These are phyloP conservation scores for Cladosporium sphaerospermum DNA, from an alignment of 2,329 filamentous ascomycete genomes.

Conservation along the genomic window DNA sequence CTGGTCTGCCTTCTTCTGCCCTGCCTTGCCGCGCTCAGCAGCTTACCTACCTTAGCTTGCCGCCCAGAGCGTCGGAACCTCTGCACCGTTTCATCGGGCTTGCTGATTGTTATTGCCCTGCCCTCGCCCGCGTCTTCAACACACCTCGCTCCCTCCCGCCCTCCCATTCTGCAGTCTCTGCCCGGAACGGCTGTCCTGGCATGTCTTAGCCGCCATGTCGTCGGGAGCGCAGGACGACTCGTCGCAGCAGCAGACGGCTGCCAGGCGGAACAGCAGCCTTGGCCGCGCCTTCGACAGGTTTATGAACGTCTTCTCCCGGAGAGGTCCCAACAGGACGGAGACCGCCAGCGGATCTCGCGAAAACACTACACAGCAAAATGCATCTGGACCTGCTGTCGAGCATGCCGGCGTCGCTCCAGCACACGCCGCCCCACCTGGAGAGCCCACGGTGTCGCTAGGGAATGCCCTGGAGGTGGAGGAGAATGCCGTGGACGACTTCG, in stretches of 20 bases:
- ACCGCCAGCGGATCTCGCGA: no score
- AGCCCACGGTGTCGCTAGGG: slow-evolving; percentile 3
- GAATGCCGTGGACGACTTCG: slow-evolving; percentile 16
- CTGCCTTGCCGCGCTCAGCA: slow-evolving; percentile 6
- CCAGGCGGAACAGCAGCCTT: slow-evolving; percentile 14
- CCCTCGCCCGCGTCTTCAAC: not conserved
- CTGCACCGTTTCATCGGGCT: slow-evolving; percentile 8
- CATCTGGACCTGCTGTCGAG: not conserved
- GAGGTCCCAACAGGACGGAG: slow-evolving; percentile 12
- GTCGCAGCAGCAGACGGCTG: slow-evolving; percentile 6
- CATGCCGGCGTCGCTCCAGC: slow-evolving; percentile 6
- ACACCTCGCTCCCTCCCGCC: no score
- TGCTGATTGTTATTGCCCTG: slow-evolving; percentile 6
- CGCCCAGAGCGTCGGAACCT: slow-evolving; percentile 3
- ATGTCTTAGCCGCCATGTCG: slow-evolving; percentile 3
- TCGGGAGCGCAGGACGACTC: slow-evolving; percentile 11
- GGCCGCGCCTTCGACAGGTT: slow-evolving; percentile 22
- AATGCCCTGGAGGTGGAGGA: slow-evolving; percentile 17
- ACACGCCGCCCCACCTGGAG: not conserved
- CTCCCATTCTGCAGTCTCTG: no score
- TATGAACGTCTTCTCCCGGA: slow-evolving; percentile 19
- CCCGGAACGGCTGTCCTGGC: not conserved
- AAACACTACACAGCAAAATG: no score
- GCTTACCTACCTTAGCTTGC: slow-evolving; percentile 1
- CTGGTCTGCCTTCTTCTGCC: not conserved